Evolutionary conservation across 164 flowering plant genomes (phyloP).

Genomic region (Amborella trichopoda): DNA sequence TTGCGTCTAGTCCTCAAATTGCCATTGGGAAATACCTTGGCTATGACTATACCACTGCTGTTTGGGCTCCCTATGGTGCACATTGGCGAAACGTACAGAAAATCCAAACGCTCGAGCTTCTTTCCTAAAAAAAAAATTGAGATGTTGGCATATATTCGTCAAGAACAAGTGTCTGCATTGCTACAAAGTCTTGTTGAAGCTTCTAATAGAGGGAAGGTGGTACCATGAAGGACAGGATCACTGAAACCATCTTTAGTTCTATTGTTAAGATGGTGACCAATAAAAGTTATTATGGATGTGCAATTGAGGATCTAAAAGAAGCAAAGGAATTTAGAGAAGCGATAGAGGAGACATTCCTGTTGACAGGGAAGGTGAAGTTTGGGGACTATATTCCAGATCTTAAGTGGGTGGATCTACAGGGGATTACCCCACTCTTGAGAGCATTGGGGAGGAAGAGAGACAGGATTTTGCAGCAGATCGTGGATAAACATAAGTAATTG

Average conservation of each 20-base stretch:
- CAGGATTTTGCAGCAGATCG: conserved; percentile 11
- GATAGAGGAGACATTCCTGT: neutral
- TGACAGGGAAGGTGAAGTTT: conserved; percentile 2
- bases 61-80: conserved; percentile 19
- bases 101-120: conserved; percentile 18
- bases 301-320: conserved; percentile 9
- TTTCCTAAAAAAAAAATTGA: conserved; percentile 15
- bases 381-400: too few species aligned
- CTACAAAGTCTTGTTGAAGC: too few species aligned
- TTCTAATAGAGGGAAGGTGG: too few species aligned
- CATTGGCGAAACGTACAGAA: conserved; percentile 19
- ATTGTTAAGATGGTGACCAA: conserved; percentile 14
- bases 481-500: too few species aligned
- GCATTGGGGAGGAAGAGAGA: conserved; percentile 6
- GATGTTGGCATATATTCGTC: conserved; percentile 8
- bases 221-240: too few species aligned
- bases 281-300: conserved; percentile 14
- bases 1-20: conserved; percentile 26
- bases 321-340: conserved; percentile 8
- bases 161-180: conserved; percentile 12
- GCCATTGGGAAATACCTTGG: conserved; percentile 17
- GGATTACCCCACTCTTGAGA: conserved; percentile 7
- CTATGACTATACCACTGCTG: conserved; percentile 17
- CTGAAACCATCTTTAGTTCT: too few species aligned
- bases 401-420: conserved; percentile 11